phyloP scores from a whole-genome alignment of 306 rosid genomes.

The Alnus rubra region DNA sequence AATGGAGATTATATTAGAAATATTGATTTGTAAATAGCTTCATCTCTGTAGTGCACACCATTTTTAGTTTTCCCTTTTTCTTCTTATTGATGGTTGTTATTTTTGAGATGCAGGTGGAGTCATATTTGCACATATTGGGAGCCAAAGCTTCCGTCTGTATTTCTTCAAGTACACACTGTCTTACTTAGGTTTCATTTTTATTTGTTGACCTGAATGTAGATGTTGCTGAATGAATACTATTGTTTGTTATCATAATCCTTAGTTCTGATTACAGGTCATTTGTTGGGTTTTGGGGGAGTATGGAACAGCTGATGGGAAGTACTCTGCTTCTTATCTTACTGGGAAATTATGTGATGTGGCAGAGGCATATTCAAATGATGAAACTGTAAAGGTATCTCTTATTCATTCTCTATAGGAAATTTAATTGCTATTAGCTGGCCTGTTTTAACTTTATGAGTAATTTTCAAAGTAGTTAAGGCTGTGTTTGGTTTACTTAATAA shows the following conservation, averaged over 20 bases:
- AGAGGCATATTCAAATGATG: conserved; percentile 92
- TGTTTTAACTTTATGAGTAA: conserved; percentile 15
- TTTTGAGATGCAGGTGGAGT: conserved; percentile 66
- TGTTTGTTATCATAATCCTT: conserved; percentile 29
- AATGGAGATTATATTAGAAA: conserved; percentile 2
- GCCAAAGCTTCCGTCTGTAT: conserved; percentile 89
- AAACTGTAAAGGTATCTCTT: conserved; percentile 75
- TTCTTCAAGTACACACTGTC: conserved; percentile 72
- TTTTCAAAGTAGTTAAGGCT: background rate
- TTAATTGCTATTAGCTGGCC: conserved; percentile 11
- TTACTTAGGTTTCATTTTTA: conserved; percentile 22
- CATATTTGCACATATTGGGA: conserved; percentile 86
- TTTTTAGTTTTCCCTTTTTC: background rate
- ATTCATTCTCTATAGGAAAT: conserved; percentile 1
- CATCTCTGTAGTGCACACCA: background rate
- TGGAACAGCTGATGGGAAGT: conserved; percentile 88
- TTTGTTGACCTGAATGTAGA: background rate
- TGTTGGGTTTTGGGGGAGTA: conserved; percentile 99
- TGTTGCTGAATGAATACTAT: conserved; percentile 15
- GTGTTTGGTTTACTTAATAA: background rate
- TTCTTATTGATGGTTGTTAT: conserved; percentile 20
- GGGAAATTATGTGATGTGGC: conserved; percentile 95
- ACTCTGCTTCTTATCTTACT: conserved; percentile 70
- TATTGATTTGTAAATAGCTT: conserved; percentile 6
- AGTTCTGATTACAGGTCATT: conserved; percentile 74